These are phyloP conservation scores for Phaeosphaeriaceae sp. DNA, from an alignment of 2,329 filamentous ascomycete species.

Conservation along the genomic window DNA sequence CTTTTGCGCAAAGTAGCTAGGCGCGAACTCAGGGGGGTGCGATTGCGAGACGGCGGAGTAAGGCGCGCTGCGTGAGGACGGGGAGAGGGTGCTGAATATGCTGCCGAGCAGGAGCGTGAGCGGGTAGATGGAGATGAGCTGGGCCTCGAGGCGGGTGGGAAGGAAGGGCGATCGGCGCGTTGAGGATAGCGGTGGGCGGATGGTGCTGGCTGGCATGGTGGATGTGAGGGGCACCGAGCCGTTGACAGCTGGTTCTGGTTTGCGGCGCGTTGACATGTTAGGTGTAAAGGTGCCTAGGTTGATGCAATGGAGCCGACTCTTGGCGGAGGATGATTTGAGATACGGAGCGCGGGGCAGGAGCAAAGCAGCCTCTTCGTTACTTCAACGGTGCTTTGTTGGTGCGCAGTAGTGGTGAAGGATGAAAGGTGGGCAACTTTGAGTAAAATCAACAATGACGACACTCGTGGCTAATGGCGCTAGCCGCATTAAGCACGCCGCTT, in stretches of 20 bases:
- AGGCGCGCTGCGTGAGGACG: constrained; percentile 66
- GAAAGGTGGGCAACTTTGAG: neutral
- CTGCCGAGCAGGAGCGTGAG: constrained; percentile 80
- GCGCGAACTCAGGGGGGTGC: constrained; percentile 65
- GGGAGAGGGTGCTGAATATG: constrained; percentile 79
- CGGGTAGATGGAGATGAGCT: constrained; percentile 76
- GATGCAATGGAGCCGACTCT: neutral
- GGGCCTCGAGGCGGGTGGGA: constrained; percentile 71
- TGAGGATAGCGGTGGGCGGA: constrained; percentile 30
- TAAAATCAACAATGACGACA: constrained; percentile 31
- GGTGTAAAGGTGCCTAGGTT: neutral
- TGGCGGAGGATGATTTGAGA: neutral
- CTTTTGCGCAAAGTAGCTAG: constrained; percentile 93
- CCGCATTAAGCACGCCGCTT: constrained; percentile 11
- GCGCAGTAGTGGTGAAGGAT: neutral
- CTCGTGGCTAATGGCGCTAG: constrained; percentile 30
- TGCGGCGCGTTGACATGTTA: constrained; percentile 43
- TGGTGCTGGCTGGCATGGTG: constrained; percentile 32
- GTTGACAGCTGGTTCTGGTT: constrained; percentile 26
- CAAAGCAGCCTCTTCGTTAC: neutral
- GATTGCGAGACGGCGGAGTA: constrained; percentile 71
- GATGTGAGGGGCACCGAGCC: constrained; percentile 26
- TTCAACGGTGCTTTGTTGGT: constrained; percentile 3
- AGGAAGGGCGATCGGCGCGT: constrained; percentile 64
- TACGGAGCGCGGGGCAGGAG: neutral